These are phyloP conservation scores for Colletotrichum lini DNA, from an alignment of 2,329 filamentous ascomycete species.

Conservation along the genomic window DNA sequence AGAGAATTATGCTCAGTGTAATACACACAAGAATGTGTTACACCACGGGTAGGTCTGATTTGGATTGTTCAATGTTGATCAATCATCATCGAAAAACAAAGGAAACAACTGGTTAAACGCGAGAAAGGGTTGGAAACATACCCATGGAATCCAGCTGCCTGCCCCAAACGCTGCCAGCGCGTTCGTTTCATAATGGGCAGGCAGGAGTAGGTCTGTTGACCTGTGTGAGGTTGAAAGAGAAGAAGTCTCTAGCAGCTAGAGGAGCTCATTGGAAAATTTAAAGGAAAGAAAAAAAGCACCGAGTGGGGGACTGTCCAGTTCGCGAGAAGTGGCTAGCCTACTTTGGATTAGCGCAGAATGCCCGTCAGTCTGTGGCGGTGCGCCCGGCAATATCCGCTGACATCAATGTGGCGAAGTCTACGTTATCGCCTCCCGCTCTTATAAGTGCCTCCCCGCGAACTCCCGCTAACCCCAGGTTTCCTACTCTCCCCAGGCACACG, in stretches of 20 bases:
- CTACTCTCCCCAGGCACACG: slow-evolving; percentile 2
- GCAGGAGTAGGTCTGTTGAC: slow-evolving; percentile 38
- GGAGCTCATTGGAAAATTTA: slow-evolving; percentile 47
- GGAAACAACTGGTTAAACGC: slow-evolving; percentile 17
- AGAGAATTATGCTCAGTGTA: slow-evolving; percentile 67
- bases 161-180: slow-evolving; percentile 1
- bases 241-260: slow-evolving; percentile 37
- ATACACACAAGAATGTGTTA: slow-evolving; percentile 66
- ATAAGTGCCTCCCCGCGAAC: slow-evolving; percentile 45
- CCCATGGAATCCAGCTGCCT: slow-evolving; percentile 26
- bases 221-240: slow-evolving; percentile 45
- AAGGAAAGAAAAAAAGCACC: slow-evolving; percentile 37
- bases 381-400: slow-evolving; percentile 43
- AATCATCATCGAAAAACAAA: slow-evolving; percentile 56
- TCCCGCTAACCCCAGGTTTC: slow-evolving; percentile 13
- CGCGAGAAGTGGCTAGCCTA: slow-evolving; percentile 46
- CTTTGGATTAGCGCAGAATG: slow-evolving; percentile 41
- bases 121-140: slow-evolving; percentile 27
- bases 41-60: slow-evolving; percentile 73
- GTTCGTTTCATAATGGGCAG: slow-evolving; percentile 6
- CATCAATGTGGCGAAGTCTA: slow-evolving; percentile 47
- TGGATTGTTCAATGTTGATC: slow-evolving; percentile 69
- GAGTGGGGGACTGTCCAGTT: slow-evolving; percentile 18
- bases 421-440: slow-evolving; percentile 41
- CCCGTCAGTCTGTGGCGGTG: slow-evolving; percentile 53